Evolutionary conservation across 1,284 basidiomycete genomes (phyloP), one percentile per base, ranked within the genome.

Genomic region (Vanrija humicola): DNA sequence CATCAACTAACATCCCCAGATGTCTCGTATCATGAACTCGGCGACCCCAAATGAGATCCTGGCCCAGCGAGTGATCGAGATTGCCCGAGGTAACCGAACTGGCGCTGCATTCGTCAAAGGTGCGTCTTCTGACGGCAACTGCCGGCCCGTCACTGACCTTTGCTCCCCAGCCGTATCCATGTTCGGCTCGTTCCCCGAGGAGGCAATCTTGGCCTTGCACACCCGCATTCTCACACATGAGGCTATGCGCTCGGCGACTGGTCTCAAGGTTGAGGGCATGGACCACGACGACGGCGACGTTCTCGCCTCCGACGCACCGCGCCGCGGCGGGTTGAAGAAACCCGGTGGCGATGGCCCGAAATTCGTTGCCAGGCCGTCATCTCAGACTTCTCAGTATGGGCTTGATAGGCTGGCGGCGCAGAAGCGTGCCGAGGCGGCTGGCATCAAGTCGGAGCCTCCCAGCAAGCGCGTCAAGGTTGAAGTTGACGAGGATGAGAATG

Each of bases 331-430:
- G 0, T 77, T 92, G 12, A 80, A 89, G 73, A 79, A 85, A 46
- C 78, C 77, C 16, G 87, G 86, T 4, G 80, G 80, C 28, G 89
- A 89, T 89, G 81, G 79, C 70, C 89, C 91, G 63, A 84, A 84
- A 0, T 94, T 93, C 75, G 82, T 83, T 51, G 79, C 84, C 66
- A 89, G 89, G 0, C 81, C 82, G 0, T 85, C 82, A 59, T 82
- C 86, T 21, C 76, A 88, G 16, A 86, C 83, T 0, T 95, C 91
- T 2, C 66, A 90, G 1, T 82, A 96, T 0, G 92, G 93, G 0
- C 80, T 97, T 6, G 93, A 98, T 72, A 82, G 82, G 34, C 81
- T 97, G 3, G 93, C 94, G 0, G 84, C 83, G 55, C 90, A 94
- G 71, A 97, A 96, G 76, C 80, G 89, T 46, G 84, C 82, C 14